A percentile compares a stretch with the other conserved stretches of the same genome.
These are phyloP conservation scores for Phlegmacium glaucopus DNA, from an alignment of 768 basidiomycete genomes.

Conservation along the genomic window DNA sequence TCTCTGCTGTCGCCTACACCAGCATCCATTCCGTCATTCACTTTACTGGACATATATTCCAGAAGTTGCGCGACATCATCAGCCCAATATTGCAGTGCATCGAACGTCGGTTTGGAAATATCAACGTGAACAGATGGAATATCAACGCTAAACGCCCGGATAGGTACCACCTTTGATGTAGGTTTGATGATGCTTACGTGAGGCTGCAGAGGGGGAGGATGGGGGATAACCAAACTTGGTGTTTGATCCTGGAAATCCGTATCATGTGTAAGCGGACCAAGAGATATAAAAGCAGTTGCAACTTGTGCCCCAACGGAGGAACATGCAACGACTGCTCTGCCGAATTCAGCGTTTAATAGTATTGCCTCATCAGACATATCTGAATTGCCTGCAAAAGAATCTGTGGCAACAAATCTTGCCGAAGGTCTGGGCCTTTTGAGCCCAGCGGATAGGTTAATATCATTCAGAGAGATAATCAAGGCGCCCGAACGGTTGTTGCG, in stretches of 20 bases:
- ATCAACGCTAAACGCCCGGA: constrained; percentile 30
- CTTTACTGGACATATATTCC: constrained; percentile 38
- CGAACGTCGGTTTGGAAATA: constrained; percentile 62
- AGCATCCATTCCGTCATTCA: constrained; percentile 13
- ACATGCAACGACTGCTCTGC: constrained; percentile 48
- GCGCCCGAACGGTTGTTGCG: constrained; percentile 60
- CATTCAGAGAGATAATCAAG: constrained; percentile 60
- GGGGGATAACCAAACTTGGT: not conserved
- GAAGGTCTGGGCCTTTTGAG: constrained; percentile 6
- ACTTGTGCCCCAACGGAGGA: constrained; percentile 34
- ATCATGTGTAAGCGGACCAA: constrained; percentile 39
- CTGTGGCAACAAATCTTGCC: constrained; percentile 25
- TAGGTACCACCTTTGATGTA: constrained; percentile 8
- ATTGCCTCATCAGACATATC: constrained; percentile 15
- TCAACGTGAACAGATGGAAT: constrained; percentile 65
- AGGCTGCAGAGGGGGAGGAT: constrained; percentile 24
- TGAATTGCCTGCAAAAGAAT: not conserved
- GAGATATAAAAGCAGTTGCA: constrained; percentile 46
- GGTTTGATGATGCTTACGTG: constrained; percentile 32
- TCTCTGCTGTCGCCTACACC: constrained; percentile 40
- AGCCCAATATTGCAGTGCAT: constrained; percentile 82
- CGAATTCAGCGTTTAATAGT: constrained; percentile 39
- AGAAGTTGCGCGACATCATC: constrained; percentile 81
- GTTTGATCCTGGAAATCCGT: not conserved
- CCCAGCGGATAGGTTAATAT: constrained; percentile 33